phyloP scores from a whole-genome alignment of 345 rosid genomes.

The Eucalyptus tenuipes region DNA sequence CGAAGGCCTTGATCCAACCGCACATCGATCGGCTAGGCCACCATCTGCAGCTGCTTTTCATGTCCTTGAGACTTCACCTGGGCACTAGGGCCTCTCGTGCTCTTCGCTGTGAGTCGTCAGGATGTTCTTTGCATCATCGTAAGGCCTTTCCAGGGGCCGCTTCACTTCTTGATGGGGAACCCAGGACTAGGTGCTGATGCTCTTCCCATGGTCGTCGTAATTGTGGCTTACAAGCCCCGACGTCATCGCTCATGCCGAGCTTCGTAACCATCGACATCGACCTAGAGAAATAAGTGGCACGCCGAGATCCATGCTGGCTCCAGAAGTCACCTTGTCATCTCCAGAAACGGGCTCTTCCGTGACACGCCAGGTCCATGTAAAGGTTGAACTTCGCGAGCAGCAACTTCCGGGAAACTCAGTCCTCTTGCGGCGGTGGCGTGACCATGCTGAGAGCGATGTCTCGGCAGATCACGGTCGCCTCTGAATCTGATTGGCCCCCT shows the following conservation, averaged over 20 bases:
- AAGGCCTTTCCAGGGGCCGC: conserved; percentile 35
- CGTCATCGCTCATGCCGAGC: conserved; percentile 68
- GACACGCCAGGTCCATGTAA: neutral
- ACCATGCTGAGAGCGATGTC: neutral
- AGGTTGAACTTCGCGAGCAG: neutral
- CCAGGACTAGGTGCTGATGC: conserved; percentile 77
- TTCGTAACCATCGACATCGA: conserved; percentile 69
- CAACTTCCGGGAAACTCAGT: neutral
- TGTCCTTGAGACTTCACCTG: conserved; percentile 6
- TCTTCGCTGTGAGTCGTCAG: conserved; percentile 49
- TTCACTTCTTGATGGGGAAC: conserved; percentile 62
- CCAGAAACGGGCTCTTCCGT: neutral
- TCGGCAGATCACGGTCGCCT: neutral
- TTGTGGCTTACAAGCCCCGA: conserved; percentile 50
- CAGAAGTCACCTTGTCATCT: neutral
- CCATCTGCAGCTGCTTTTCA: neutral
- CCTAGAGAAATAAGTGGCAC: conserved; percentile 57
- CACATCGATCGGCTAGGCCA: neutral
- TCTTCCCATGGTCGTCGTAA: conserved; percentile 58
- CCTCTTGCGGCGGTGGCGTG: neutral
- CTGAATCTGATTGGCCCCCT: neutral
- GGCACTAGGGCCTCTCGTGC: conserved; percentile 26
- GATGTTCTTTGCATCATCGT: conserved; percentile 44
- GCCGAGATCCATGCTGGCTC: neutral
- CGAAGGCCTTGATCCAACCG: neutral